These are phyloP conservation scores for Cadophora sp. DNA, from an alignment of 2,329 filamentous ascomycete genomes.

Conservation along the genomic window DNA sequence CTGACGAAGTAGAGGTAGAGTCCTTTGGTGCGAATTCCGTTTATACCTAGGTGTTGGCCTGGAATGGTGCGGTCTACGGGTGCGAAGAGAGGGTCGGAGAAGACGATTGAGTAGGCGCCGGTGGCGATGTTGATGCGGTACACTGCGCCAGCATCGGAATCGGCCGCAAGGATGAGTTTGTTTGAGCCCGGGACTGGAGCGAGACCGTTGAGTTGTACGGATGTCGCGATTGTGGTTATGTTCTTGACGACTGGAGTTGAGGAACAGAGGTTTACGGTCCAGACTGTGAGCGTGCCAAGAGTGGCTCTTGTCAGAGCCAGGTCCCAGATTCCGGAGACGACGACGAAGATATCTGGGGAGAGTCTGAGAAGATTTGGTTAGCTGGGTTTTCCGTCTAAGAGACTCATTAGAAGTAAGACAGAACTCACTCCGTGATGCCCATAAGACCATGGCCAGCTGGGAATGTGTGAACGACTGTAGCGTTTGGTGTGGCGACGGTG, in stretches of 20 bases:
- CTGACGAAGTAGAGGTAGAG: constrained; percentile 41
- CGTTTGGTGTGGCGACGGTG: constrained; percentile 26
- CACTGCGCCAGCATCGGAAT: constrained; percentile 40
- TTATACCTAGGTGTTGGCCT: constrained; percentile 37
- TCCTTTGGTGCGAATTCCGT: constrained; percentile 36
- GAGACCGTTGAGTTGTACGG: constrained; percentile 38
- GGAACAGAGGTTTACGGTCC: constrained; percentile 32
- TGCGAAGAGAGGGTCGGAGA: constrained; percentile 19
- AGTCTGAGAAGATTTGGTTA: constrained; percentile 19
- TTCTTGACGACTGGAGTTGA: constrained; percentile 29
- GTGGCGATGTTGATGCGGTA: constrained; percentile 41
- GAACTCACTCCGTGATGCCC: constrained; percentile 45
- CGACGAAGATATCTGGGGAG: constrained; percentile 26
- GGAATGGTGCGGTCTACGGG: constrained; percentile 11
- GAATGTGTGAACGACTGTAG: constrained; percentile 43
- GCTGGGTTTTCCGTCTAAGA: neutral
- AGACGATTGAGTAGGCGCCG: constrained; percentile 27
- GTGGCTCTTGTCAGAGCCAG: constrained; percentile 20
- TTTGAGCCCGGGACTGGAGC: constrained; percentile 27
- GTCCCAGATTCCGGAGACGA: constrained; percentile 27
- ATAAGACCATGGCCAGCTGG: constrained; percentile 38
- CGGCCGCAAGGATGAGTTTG: constrained; percentile 38
- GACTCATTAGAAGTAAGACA: neutral
- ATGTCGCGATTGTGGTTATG: constrained; percentile 30
- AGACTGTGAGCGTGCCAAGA: constrained; percentile 30